Evolutionary conservation across 306 rosid species (phyloP).

Genomic region (Cajanus cajan): DNA sequence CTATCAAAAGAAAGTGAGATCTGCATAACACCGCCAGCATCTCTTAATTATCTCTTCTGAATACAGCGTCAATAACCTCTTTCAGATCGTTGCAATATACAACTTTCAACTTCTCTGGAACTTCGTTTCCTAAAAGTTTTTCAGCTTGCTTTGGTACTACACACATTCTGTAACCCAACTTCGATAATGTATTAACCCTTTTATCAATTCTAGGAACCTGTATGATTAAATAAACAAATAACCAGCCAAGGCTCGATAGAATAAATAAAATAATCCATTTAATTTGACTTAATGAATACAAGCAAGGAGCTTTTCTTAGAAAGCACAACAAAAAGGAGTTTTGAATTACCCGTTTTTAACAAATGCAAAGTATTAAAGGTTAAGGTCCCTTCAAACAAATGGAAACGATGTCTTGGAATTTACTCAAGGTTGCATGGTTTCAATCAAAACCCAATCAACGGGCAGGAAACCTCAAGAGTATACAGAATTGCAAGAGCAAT

Average conservation of each 20-base stretch:
- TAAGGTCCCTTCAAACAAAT: neutral
- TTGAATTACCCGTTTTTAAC: neutral
- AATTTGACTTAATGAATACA: neutral
- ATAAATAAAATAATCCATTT: neutral
- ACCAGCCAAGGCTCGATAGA: neutral
- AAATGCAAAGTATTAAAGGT: slow-evolving; percentile 13
- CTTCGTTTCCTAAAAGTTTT: slow-evolving; percentile 41
- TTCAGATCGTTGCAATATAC: slow-evolving; percentile 76
- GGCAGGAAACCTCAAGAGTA: neutral
- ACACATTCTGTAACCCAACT: slow-evolving; percentile 78
- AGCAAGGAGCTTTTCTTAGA: neutral
- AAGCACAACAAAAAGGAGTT: neutral
- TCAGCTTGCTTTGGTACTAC: slow-evolving; percentile 68
- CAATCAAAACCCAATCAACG: neutral
- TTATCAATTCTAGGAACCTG: slow-evolving; percentile 89
- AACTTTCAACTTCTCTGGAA: slow-evolving; percentile 40
- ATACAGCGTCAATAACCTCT: slow-evolving; percentile 70
- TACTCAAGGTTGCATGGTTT: neutral
- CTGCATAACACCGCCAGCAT: slow-evolving; percentile 23
- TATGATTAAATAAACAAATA: slow-evolving; percentile 2
- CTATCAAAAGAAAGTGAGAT: slow-evolving; percentile 7
- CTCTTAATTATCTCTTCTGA: slow-evolving; percentile 28
- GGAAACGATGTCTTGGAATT: neutral
- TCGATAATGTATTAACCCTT: slow-evolving; percentile 67
- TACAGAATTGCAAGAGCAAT: too few species aligned